These are phyloP conservation scores for Penicillium psychrofluorescens DNA, from an alignment of 495 filamentous ascomycete genomes.

Conservation along the genomic window DNA sequence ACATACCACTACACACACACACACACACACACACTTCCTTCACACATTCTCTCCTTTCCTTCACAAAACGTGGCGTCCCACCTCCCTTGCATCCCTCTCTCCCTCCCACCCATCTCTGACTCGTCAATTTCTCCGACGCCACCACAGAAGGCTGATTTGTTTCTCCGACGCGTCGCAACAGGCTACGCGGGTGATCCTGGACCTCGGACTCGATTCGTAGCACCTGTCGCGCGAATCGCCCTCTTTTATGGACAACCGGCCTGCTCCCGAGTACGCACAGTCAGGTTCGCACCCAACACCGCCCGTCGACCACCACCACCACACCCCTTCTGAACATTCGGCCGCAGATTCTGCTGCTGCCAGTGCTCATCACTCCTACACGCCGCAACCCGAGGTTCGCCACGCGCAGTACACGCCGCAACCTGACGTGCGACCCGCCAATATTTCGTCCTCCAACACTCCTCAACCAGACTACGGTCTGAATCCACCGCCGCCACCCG, in stretches of 20 bases:
- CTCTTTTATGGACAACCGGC: conserved; percentile 72
- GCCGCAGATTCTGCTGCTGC: conserved; percentile 81
- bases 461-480: conserved; percentile 84
- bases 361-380: conserved; percentile 35
- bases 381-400: conserved; percentile 39
- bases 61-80: not conserved
- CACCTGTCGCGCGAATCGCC: not conserved
- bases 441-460: conserved; percentile 63
- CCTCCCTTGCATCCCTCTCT: not conserved
- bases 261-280: conserved; percentile 90
- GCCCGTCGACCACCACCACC: conserved; percentile 37
- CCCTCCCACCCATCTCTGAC: not conserved
- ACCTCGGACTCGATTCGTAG: not conserved
- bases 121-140: conserved; percentile 25
- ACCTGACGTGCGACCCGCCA: conserved; percentile 67
- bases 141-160: conserved; percentile 1
- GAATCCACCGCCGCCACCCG: conserved; percentile 61
- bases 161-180: conserved; percentile 5
- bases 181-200: not conserved
- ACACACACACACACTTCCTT: too few relatives aligned
- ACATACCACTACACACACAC: too few relatives aligned
- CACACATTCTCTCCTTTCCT: not conserved
- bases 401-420: conserved; percentile 53
- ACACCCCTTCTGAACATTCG: conserved; percentile 68
- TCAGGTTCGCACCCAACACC: conserved; percentile 91